Percentiles rank a stretch among this genome's conserved stretches.
These are phyloP conservation scores for Immersiella caudata DNA, from an alignment of 495 filamentous ascomycete genomes.

Conservation along the genomic window DNA sequence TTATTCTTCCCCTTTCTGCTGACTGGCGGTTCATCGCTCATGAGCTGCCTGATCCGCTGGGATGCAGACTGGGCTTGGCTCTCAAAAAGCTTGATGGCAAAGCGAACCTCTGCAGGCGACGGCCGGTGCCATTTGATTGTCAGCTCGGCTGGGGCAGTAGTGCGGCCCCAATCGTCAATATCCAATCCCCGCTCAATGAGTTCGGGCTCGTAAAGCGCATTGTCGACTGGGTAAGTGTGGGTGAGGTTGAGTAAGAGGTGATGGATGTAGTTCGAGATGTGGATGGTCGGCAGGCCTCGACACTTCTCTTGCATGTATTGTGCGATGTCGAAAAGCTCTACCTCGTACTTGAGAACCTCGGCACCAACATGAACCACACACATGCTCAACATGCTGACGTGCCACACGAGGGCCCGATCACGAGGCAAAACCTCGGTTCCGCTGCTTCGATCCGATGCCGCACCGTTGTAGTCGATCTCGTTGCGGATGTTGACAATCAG, in stretches of 20 bases:
- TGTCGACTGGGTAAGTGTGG: slow-evolving; percentile 88
- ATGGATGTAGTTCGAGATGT: slow-evolving; percentile 96
- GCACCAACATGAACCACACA: slow-evolving; percentile 94
- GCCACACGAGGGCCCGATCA: slow-evolving; percentile 93
- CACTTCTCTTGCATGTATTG: slow-evolving; percentile 95
- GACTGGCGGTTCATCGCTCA: slow-evolving; percentile 76
- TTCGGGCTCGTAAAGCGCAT: slow-evolving; percentile 76
- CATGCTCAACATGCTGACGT: slow-evolving; percentile 97
- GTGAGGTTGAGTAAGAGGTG: slow-evolving; percentile 98
- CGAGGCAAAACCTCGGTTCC: slow-evolving; percentile 91
- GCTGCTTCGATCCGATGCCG: slow-evolving; percentile 89
- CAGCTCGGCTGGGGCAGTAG: slow-evolving; percentile 68
- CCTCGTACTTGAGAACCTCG: slow-evolving; percentile 82
- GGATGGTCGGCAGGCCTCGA: slow-evolving; percentile 87
- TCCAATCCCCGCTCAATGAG: slow-evolving; percentile 55
- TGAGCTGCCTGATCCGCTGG: slow-evolving; percentile 68
- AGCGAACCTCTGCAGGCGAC: slow-evolving; percentile 73
- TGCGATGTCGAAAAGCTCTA: slow-evolving; percentile 88
- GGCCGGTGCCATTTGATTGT: slow-evolving; percentile 92
- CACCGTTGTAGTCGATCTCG: slow-evolving; percentile 97
- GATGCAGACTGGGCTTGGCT: slow-evolving; percentile 66
- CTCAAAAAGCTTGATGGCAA: slow-evolving; percentile 85
- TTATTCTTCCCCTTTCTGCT: slow-evolving; percentile 94
- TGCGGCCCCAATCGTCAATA: slow-evolving; percentile 77
- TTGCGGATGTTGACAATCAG: slow-evolving; percentile 88